Base-by-base conservation (phyloP, 2,329 filamentous ascomycete species). In the Lasiodiplodia sp. region DNA sequence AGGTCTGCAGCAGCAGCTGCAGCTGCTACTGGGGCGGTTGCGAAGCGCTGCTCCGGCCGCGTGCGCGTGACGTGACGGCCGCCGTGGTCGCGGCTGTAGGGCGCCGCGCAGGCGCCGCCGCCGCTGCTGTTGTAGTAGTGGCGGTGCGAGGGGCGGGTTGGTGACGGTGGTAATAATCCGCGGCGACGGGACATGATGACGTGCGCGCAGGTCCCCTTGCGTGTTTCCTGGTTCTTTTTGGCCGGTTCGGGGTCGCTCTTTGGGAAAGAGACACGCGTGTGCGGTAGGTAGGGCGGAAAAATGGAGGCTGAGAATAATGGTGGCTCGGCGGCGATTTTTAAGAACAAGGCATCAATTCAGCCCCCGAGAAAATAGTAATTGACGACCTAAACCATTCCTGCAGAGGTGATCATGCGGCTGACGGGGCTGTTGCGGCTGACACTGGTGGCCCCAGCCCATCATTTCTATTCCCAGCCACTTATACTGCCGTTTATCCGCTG, bases 31-130 rank as follows among this genome's bases (percentile, higher is more conserved):
- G 31, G 7, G 23, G 38, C n/a, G 28, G 44, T 25, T 5, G 60
- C 44, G 60, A 38, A 64, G 1, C 51, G 60, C 18, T 38, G 44
- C 38, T 64, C 60, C 3, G 60, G 60, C 12, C 60, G 60, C 11
- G 60, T 64, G 60, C 60, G 60, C 18, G 60, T 64, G 44, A 47
- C 25, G 44, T 52, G 44, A 12, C 44, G 18, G 60, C 60, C 40
- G 44, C 40, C 23, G 40, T 14, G 37, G 37, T 40, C n/a, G 37
- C 23, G 37, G 21, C 14, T 47, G 44, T 47, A 47, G 7, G 44
- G 44, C 3, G 52, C 28, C 4, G 28, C 2, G 4, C 25, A 25
- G 25, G 25, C 25, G 4, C 37, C 4, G 14, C 12, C 14, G 57
- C n/a, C 16, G 57, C 23, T 18, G 57, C 2, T 11, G 56, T 3